Evolutionary conservation across 768 basidiomycete genomes (phyloP).

Genomic region (Crassisporium funariophilum): DNA sequence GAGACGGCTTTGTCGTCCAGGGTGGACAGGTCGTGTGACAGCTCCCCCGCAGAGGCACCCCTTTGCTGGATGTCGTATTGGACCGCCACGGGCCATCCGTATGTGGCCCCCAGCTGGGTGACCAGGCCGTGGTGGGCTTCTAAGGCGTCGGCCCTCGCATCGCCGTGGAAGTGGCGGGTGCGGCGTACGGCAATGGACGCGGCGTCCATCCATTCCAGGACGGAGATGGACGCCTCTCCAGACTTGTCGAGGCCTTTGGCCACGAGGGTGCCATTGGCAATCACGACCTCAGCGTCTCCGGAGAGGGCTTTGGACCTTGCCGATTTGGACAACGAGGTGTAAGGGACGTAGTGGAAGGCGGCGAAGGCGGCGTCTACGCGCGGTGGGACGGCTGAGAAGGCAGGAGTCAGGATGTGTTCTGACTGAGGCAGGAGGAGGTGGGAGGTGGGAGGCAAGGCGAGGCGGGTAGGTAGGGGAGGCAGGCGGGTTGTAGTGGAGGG

Average conservation of each 20-base stretch:
- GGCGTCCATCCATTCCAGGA: slow-evolving; percentile 14
- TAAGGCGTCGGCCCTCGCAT: slow-evolving; percentile 12
- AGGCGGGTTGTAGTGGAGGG: too few relatives aligned
- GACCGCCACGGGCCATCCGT: slow-evolving; percentile 17
- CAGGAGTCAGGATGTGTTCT: too few relatives aligned
- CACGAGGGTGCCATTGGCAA: slow-evolving; percentile 7
- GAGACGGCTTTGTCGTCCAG: too few relatives aligned
- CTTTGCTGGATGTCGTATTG: slow-evolving; percentile 26
- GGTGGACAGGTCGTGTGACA: slow-evolving; percentile 18
- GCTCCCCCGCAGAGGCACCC: slow-evolving; percentile 9
- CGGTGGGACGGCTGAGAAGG: slow-evolving; percentile 19
- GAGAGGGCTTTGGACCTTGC: slow-evolving; percentile 14
- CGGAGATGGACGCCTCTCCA: slow-evolving; percentile 18
- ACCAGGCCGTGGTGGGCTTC: slow-evolving; percentile 14
- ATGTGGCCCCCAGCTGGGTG: not conserved
- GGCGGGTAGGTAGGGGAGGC: not conserved
- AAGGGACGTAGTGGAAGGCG: slow-evolving; percentile 21
- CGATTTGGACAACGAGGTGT: slow-evolving; percentile 16
- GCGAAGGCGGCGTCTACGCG: slow-evolving; percentile 19
- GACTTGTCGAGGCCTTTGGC: slow-evolving; percentile 19
- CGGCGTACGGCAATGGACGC: slow-evolving; percentile 4
- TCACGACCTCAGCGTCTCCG: slow-evolving; percentile 20
- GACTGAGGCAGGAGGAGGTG: too few relatives aligned
- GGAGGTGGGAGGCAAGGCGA: not conserved
- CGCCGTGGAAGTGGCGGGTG: slow-evolving; percentile 16